Evolutionary conservation across 2,329 filamentous ascomycete species (phyloP), one percentile per base, ranked within the genome.

Genomic region (Botrytis fragariae): DNA sequence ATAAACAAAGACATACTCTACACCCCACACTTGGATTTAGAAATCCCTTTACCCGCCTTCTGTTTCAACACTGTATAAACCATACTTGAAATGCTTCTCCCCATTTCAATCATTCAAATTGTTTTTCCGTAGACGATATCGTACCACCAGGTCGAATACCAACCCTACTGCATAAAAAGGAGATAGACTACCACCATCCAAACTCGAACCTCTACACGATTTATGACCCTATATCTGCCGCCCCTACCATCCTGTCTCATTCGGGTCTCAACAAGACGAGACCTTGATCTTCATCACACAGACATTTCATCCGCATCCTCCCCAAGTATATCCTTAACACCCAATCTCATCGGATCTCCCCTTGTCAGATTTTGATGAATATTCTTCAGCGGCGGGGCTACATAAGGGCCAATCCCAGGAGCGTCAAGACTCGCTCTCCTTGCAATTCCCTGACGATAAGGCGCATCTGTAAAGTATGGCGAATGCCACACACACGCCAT

Each of bases 11-110:
- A 3, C 10, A n/a, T 14, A 14, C 0, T 54, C 48, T 54, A 54
- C 10, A 3, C 1, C 48, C 12, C 6, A 4, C 12, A 4, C 12
- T n/a, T 16, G 0, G 12, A 16, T 54, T 16, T 14, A 3, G 5
- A n/a, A n/a, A 14, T n/a, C n/a, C 48, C 16, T n/a, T 54, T 54
- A 10, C 25, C 48, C 4, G 48, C 2, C 22, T 51, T 51, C 45
- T n/a, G 2, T n/a, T n/a, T 25, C 4, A 10, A n/a, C 16, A 16
- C 2, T n/a, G 25, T 54, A 16, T 3, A n/a, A n/a, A 12, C 2
- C 10, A 57, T 57, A 42, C 10, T 42, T 42, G 4, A 42, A 37
- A n/a, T 32, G 48, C 25, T 4, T 25, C 10, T 32, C 35, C 3
- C 6, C 35, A 42, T 3, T 18, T 2, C n/a, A 42, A 39, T 1